phyloP scores from a whole-genome alignment of 768 basidiomycete genomes.

The Podaxis carcinomalis region DNA sequence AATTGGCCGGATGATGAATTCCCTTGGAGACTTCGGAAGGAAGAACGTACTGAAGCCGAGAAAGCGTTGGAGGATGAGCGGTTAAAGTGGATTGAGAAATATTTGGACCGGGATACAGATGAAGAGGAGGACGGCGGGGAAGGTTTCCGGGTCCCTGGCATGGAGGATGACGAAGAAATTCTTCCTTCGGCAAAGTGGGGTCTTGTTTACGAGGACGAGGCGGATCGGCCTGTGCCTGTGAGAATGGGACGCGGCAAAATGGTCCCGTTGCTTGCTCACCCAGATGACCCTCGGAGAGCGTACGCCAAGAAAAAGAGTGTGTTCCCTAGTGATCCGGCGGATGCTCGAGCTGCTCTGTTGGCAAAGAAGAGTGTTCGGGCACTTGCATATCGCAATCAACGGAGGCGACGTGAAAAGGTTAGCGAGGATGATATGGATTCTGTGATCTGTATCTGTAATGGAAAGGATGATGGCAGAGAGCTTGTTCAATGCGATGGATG shows the following conservation, averaged over 20 bases:
- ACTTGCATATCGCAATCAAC: constrained; percentile 49
- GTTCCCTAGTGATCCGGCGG: constrained; percentile 67
- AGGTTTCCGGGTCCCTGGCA: constrained; percentile 10
- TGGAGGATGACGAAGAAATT: constrained; percentile 22
- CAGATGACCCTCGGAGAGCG: constrained; percentile 21
- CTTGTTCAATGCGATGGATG: constrained; percentile 83
- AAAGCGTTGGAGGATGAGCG: constrained; percentile 57
- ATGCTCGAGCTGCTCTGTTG: constrained; percentile 68
- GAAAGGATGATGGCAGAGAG: constrained; percentile 65
- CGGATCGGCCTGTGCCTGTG: constrained; percentile 23
- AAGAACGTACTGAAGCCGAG: constrained; percentile 47
- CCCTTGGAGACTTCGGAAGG: constrained; percentile 67
- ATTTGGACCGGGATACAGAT: constrained; percentile 72
- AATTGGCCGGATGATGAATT: constrained; percentile 80
- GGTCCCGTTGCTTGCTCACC: constrained; percentile 47
- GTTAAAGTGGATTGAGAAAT: constrained; percentile 62
- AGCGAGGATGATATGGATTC: constrained; percentile 45
- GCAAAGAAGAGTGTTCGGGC: constrained; percentile 68
- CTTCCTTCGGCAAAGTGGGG: constrained; percentile 26
- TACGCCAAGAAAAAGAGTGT: constrained; percentile 25
- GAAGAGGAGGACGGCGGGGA: constrained; percentile 43
- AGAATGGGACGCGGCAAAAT: constrained; percentile 55
- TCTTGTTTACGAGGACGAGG: constrained; percentile 24
- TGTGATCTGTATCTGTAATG: constrained; percentile 61
- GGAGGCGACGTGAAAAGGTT: constrained; percentile 28